phyloP scores from a whole-genome alignment of 257 asterid species.

The Avicennia marina region DNA sequence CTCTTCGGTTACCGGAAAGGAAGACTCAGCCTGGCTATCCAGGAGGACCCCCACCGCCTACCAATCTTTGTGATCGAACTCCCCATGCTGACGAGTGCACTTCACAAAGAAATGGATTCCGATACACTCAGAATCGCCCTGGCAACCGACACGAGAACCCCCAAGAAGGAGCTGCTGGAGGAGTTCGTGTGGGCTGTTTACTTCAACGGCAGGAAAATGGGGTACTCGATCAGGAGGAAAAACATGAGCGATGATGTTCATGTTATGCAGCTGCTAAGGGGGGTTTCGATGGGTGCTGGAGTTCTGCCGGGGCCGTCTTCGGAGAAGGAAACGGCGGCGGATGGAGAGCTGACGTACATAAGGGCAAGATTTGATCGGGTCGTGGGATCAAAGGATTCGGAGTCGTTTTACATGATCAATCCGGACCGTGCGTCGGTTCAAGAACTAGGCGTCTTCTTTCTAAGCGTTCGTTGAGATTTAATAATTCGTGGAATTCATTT shows the following conservation, averaged over 20 bases:
- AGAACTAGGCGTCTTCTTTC: conserved; percentile 83
- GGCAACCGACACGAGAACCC: conserved; percentile 70
- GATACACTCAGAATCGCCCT: conserved; percentile 65
- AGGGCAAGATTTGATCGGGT: conserved; percentile 81
- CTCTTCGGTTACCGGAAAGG: conserved; percentile 80
- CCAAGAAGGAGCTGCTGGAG: conserved; percentile 61
- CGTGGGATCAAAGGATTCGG: conserved; percentile 77
- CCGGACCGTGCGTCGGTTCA: conserved; percentile 85
- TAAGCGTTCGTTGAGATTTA: conserved; percentile 42
- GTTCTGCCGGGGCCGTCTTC: conserved; percentile 56
- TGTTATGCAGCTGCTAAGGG: conserved; percentile 69
- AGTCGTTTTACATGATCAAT: conserved; percentile 84
- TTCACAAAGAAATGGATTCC: conserved; percentile 80
- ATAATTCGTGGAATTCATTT: too few species aligned
- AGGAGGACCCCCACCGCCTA: conserved; percentile 76
- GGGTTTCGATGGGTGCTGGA: conserved; percentile 95
- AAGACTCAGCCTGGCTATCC: conserved; percentile 62
- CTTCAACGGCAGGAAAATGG: conserved; percentile 75
- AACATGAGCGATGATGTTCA: conserved; percentile 66
- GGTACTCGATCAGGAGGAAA: conserved; percentile 66
- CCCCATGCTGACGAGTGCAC: conserved; percentile 58
- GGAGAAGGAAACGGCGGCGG: conserved; percentile 36
- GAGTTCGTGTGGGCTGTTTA: conserved; percentile 92
- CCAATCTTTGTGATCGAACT: conserved; percentile 80
- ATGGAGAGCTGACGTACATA: conserved; percentile 70